Evolutionary conservation across 331 rosid species (phyloP), one percentile per base, ranked within the genome.

Genomic region (Acacia pycnantha): DNA sequence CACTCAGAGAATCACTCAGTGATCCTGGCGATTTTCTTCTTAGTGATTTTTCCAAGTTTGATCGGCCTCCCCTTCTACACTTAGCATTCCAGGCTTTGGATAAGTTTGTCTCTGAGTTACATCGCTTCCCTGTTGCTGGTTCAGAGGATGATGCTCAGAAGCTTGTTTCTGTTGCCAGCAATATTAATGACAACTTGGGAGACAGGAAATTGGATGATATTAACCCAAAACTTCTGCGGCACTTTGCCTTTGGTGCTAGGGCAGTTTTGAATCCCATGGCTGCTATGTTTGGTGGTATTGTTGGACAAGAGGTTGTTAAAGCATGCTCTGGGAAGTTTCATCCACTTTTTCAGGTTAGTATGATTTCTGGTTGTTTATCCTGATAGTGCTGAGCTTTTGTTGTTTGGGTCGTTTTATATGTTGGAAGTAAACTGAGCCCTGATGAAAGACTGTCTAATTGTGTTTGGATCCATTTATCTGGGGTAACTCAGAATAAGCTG

Each of bases 231-330:
- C 90, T 95, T 81, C 58, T 95, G 76, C 85, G 90, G 54, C 88
- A 87, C 76, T 92, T 95, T 81, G 93, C 98, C 74, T 95, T 89
- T 84, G 98, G 98, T 78, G 94, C 98, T 59, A 90, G 79, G 91
- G 98, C 98, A 1, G 98, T 92, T 15, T 86, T 95, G 82, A 95
- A 90, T 80, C 98, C 98, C 64, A 93, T 93, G 98, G 98, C 98
- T 85, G 97, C 98, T 59, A 95, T 95, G 98, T 92, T 95, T 85
- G 98, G 98, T 78, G 98, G 98, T 73, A 88, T 95, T 82, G 98
- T 95, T 37, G 98, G 98, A 79, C 98, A 95, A 80, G 89, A 90
- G 82, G 88, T 87, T 78, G 84, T 87, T 26, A 87, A 87, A 78
- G 90, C 90, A n/a, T 92, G 91, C 76, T 92, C 94, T 16, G 93